phyloP scores from a whole-genome alignment of 1,284 basidiomycete species.

The Coriolopsis trogii region DNA sequence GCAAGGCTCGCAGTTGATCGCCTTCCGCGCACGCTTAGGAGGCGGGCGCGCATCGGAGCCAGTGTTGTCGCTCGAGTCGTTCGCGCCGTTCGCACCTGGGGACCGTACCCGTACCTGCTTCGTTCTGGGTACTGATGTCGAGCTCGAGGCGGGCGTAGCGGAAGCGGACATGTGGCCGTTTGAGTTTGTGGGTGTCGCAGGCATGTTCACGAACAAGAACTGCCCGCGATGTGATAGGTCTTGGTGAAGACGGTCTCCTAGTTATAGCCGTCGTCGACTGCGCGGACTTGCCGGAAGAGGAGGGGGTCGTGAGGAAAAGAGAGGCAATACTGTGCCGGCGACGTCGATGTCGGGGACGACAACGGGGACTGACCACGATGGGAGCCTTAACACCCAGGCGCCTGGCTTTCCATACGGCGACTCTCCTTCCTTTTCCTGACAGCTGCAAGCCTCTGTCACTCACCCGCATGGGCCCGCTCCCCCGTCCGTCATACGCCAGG shows the following conservation, averaged over 20 bases:
- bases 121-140: slow-evolving; percentile 16
- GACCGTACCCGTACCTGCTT: slow-evolving; percentile 24
- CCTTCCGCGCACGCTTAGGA: slow-evolving; percentile 77
- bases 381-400: slow-evolving; percentile 22
- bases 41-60: slow-evolving; percentile 40
- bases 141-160: slow-evolving; percentile 12
- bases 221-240: neutral
- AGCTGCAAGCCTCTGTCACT: slow-evolving; percentile 22
- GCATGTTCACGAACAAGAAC: slow-evolving; percentile 11
- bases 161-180: slow-evolving; percentile 21
- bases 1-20: slow-evolving; percentile 85
- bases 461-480: slow-evolving; percentile 9
- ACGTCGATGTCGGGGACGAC: slow-evolving; percentile 18
- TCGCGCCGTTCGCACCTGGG: slow-evolving; percentile 14
- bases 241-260: too few species aligned
- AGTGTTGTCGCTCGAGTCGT: slow-evolving; percentile 13
- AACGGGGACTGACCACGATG: slow-evolving; percentile 12
- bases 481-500: slow-evolving; percentile 1
- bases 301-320: neutral
- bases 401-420: slow-evolving; percentile 8
- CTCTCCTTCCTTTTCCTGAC: slow-evolving; percentile 8
- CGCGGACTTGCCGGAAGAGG: neutral
- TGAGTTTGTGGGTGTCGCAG: slow-evolving; percentile 19
- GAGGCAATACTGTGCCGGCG: neutral
- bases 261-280: neutral